Conservation (phyloP, 2,329 filamentous ascomycete species). For the Pestalotiopsis sp. region DNA sequence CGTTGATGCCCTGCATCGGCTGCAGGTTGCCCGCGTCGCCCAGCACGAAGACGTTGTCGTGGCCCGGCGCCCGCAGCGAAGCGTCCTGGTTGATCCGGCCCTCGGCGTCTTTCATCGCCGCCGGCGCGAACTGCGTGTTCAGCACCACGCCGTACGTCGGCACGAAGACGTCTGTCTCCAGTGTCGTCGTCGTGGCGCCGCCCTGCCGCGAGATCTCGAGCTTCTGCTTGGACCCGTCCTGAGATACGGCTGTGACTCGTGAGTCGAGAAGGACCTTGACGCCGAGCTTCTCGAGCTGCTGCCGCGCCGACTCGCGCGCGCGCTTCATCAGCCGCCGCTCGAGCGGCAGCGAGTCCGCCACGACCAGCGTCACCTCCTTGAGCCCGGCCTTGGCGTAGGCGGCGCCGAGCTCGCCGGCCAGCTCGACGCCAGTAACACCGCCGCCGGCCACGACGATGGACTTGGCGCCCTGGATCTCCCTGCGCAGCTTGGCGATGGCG, state of each 20-base stretch:
- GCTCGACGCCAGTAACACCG: constrained; percentile 53
- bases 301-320: constrained; percentile 41
- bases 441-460: constrained; percentile 56
- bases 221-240: constrained; percentile 17
- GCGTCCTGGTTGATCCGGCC: constrained; percentile 41
- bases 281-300: constrained; percentile 45
- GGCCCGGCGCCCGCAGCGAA: constrained; percentile 36
- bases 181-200: constrained; percentile 35
- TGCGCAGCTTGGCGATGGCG: constrained; percentile 38
- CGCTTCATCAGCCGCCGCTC: constrained; percentile 30
- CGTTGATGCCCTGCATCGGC: constrained; percentile 30
- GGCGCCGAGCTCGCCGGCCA: constrained; percentile 53
- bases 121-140: constrained; percentile 48
- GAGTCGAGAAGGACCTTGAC: constrained; percentile 44
- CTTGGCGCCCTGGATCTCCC: constrained; percentile 43
- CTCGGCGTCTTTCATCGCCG: constrained; percentile 34
- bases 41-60: constrained; percentile 45
- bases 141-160: constrained; percentile 47
- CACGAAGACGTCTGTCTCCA: constrained; percentile 48
- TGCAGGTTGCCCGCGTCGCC: constrained; percentile 49
- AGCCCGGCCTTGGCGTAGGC: constrained; percentile 44
- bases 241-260: constrained; percentile 32
- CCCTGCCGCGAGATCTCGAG: constrained; percentile 37
- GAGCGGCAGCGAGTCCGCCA: constrained; percentile 42
- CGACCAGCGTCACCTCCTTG: constrained; percentile 51